Conservation (phyloP, 1,139 yeast species). For the Sugiyamaella paludigena region DNA sequence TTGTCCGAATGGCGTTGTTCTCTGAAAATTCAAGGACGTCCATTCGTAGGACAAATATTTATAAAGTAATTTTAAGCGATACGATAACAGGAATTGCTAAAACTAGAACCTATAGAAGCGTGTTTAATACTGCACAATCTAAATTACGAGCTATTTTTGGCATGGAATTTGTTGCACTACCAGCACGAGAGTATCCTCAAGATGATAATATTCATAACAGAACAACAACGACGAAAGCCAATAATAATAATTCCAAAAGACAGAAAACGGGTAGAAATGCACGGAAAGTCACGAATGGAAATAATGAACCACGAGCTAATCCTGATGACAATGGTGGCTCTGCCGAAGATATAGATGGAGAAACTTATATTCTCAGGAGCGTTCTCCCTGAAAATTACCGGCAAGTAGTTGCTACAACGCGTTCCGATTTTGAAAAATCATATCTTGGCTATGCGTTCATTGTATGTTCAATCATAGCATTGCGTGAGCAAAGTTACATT, state of each 20-base stretch:
- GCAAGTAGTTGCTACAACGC: slow-evolving; percentile 5
- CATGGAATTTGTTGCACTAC: slow-evolving; percentile 15
- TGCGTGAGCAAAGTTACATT: slow-evolving; percentile 13
- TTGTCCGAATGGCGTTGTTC: slow-evolving; percentile 12
- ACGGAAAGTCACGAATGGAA: too few relatives aligned
- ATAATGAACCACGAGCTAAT: too few relatives aligned
- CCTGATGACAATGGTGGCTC: background rate
- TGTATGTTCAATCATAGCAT: slow-evolving; percentile 14
- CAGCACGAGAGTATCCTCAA: slow-evolving; percentile 13
- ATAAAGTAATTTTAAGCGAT: slow-evolving; percentile 3
- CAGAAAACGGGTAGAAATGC: background rate
- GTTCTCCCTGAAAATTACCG: slow-evolving; percentile 13
- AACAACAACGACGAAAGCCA: background rate
- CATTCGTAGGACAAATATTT: background rate
- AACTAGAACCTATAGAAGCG: background rate
- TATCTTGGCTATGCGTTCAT: slow-evolving; percentile 17
- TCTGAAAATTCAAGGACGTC: slow-evolving; percentile 6
- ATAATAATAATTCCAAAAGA: slow-evolving; percentile 1
- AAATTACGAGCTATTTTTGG: slow-evolving; percentile 13
- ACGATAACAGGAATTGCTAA: background rate
- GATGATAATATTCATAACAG: slow-evolving; percentile 1
- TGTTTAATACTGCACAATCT: slow-evolving; percentile 10
- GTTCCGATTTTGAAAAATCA: slow-evolving; percentile 13
- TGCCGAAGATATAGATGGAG: background rate
- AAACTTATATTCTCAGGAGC: slow-evolving; percentile 12